phyloP scores from a whole-genome alignment of 2,329 filamentous ascomycete genomes.

The Coniella vitis region DNA sequence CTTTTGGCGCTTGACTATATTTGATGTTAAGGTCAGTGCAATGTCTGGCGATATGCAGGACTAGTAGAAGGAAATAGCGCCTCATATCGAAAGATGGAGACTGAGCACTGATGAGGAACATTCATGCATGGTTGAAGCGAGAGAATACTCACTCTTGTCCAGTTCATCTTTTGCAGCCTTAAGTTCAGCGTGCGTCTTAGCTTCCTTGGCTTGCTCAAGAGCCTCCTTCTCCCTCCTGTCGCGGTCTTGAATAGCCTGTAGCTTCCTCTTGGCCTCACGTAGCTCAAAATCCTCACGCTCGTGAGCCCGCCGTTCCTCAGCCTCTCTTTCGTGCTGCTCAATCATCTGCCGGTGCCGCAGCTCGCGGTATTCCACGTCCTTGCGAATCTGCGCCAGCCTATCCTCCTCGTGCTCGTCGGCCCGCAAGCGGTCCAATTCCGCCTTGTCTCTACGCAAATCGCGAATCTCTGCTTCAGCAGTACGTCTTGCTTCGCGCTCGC shows the following conservation, averaged over 20 bases:
- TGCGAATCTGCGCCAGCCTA: slow-evolving; percentile 29
- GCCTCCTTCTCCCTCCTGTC: slow-evolving; percentile 28
- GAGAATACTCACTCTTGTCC: slow-evolving; percentile 27
- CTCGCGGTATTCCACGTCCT: slow-evolving; percentile 32
- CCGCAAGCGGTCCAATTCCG: slow-evolving; percentile 33
- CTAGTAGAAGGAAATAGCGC: not conserved
- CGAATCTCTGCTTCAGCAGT: slow-evolving; percentile 25
- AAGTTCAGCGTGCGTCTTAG: slow-evolving; percentile 42
- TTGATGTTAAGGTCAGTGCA: not conserved
- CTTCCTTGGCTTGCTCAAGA: slow-evolving; percentile 31
- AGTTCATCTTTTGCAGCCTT: slow-evolving; percentile 42
- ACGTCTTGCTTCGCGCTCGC: slow-evolving; percentile 27
- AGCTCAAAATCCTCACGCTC: slow-evolving; percentile 29
- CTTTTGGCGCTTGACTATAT: slow-evolving; percentile 32
- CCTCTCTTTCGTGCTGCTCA: slow-evolving; percentile 15
- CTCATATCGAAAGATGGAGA: not conserved
- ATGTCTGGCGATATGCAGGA: not conserved
- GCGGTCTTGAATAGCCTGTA: slow-evolving; percentile 32
- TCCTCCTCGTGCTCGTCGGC: slow-evolving; percentile 23
- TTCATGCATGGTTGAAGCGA: not conserved
- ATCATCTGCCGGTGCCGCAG: slow-evolving; percentile 8
- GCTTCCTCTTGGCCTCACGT: slow-evolving; percentile 31
- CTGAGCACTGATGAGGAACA: not conserved
- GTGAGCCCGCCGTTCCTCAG: slow-evolving; percentile 19
- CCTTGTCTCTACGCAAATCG: slow-evolving; percentile 31